These are phyloP conservation scores for Turnera subulata DNA, from an alignment of 345 rosid genomes.

Conservation along the genomic window DNA sequence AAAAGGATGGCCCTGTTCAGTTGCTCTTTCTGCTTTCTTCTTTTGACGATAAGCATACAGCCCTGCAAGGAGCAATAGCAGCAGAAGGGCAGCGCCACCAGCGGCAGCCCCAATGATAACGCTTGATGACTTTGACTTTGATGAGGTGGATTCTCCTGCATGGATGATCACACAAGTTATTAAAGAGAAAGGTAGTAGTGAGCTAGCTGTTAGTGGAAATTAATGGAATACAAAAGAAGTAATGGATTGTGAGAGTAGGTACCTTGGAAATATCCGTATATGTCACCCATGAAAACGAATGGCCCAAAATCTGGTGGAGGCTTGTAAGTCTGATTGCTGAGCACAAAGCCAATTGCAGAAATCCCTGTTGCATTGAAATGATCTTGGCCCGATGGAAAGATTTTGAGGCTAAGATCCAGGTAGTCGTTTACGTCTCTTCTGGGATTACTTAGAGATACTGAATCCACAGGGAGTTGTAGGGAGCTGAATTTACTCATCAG, in stretches of 20 bases:
- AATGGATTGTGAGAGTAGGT: slow-evolving; percentile 13
- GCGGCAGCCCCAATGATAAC: slow-evolving; percentile 65
- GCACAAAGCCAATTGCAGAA: slow-evolving; percentile 37
- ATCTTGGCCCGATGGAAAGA: slow-evolving; percentile 52
- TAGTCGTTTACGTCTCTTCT: slow-evolving; percentile 37
- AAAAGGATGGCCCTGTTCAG: slow-evolving; percentile 57
- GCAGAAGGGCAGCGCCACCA: slow-evolving; percentile 49
- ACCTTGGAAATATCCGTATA: slow-evolving; percentile 49
- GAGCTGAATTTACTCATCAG: slow-evolving; percentile 26
- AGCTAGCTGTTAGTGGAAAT: not conserved
- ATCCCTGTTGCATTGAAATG: slow-evolving; percentile 46
- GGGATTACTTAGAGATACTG: slow-evolving; percentile 51
- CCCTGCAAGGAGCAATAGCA: slow-evolving; percentile 55
- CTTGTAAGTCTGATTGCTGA: slow-evolving; percentile 61
- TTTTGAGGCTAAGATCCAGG: slow-evolving; percentile 37
- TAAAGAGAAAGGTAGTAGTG: not conserved
- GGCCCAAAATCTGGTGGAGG: slow-evolving; percentile 64
- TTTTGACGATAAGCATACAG: slow-evolving; percentile 66
- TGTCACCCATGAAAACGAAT: slow-evolving; percentile 36
- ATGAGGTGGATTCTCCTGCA: slow-evolving; percentile 19
- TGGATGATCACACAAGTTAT: not conserved
- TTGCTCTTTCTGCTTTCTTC: slow-evolving; percentile 65
- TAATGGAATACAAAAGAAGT: not conserved
- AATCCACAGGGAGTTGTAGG: slow-evolving; percentile 55
- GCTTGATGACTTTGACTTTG: slow-evolving; percentile 41